Evolutionary conservation across 345 rosid genomes (phyloP), one percentile per base, ranked within the genome.

Genomic region (Noccaea bulbosa): DNA sequence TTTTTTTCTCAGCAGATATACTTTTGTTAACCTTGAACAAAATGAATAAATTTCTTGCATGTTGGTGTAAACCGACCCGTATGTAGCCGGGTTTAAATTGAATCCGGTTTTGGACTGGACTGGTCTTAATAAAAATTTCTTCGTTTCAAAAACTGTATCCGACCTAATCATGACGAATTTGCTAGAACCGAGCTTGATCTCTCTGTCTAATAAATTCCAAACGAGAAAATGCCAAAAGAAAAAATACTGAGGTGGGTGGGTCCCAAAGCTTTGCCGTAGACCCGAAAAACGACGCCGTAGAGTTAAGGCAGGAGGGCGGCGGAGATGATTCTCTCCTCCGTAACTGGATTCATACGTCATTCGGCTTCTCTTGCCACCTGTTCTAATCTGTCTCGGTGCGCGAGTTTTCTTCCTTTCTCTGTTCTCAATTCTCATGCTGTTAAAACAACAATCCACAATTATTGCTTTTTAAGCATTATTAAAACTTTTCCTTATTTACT

Each of bases 271-370:
- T 39, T 11, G 24, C 51, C 67, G 60, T 70, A 49, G 65, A 59
- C 67, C 10, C 56, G 40, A 46, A 14, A 71, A 73, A 30, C 66
- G 71, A 73, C 66, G 37, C 45, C 52, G 71, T 73, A 73, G 71
- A 44, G 53, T 6, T 61, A 11, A 58, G 71, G 65, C 17, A 43
- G 43, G 71, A 39, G 71, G 77, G 53, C 66, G 77, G 77, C 77
- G 66, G 66, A 47, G 66, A 65, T 56, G 77, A 39, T 72, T 55
- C 57, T 24, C 77, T 55, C 77, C 65, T 37, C 65, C 70, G 37
- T 59, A 15, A 35, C 48, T 45, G 9, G 9, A n/a, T 34, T 27
- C 51, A 47, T 39, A 65, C 77, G 66, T 73, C 71, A 73, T 45
- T 44, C 33, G 35, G 20, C 58, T 49, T 41, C 35, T 54, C 41